Base-by-base conservation (phyloP, 495 filamentous ascomycete species). In the Rostrohypoxylon terebratum region DNA sequence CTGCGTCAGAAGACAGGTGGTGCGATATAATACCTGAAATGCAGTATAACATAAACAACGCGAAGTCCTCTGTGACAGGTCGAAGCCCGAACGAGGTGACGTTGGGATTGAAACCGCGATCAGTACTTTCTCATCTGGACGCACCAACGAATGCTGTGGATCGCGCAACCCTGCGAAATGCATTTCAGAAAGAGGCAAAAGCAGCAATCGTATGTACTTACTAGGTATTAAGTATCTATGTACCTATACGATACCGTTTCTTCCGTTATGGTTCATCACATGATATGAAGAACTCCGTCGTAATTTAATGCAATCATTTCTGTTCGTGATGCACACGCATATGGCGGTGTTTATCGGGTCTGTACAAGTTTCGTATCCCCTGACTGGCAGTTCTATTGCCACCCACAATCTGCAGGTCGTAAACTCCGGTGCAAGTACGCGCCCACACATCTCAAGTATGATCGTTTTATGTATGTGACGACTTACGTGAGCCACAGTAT, bases 341-440 rank as follows among this genome's bases (percentile, higher is more conserved):
- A 28, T 28, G 28, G 28, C 28, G 28, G 28, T 38, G 2, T 38
- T 38, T 38, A 38, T 38, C 34, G 34, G 34, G 34, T 38, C 34
- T 38, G 34, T 38, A 38, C 11, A 9, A 38, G 7, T 8, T 9
- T 38, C 34, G 11, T 44, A n/a, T n/a, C 40, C 40, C 64, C 64
- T 65, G 54, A 66, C 60, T 72, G 3, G 53, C 64, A 72, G 70
- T 64, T 68, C 70, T 65, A 42, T 59, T 64, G 33, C 58, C 42
- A 72, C 58, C 69, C 69, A 72, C 63, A 54, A 25, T 40, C 18
- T 55, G 34, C 44, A 47, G 5, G 31, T 59, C 34, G 55, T 55
- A 64, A 69, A 38, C 33, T 31, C 50, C 55, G 44, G 66, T 59
- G 50, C 66, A 55, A 73, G 66, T 73, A 66, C 48, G 40, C 60